Evolutionary conservation across 371 early-diverging fungal genomes (phyloP).

Genomic region (Mortierella sp.): DNA sequence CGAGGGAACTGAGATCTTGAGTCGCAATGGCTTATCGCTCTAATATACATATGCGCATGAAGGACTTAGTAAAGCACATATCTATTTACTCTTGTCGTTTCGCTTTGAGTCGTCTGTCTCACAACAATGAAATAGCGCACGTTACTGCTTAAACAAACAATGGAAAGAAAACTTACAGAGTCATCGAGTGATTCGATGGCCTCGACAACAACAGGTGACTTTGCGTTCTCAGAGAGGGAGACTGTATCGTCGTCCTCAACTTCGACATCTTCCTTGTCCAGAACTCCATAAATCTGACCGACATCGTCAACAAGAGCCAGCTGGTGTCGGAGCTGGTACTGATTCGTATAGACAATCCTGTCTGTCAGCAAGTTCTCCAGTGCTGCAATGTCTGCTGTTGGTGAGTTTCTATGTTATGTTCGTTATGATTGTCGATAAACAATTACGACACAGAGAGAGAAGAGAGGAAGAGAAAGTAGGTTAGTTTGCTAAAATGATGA

Average conservation of each 20-base stretch:
- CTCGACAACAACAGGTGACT: constrained; percentile 47
- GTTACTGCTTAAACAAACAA: not conserved
- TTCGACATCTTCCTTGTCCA: constrained; percentile 45
- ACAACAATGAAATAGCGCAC: not conserved
- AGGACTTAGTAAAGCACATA: not conserved
- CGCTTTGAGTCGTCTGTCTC: not conserved
- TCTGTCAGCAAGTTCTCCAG: constrained; percentile 48
- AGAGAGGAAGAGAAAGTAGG: not conserved
- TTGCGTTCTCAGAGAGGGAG: constrained; percentile 42
- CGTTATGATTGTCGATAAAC: not conserved
- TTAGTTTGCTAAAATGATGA: not conserved
- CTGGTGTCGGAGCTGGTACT: constrained; percentile 41
- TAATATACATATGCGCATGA: not conserved
- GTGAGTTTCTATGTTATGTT: constrained; percentile 19
- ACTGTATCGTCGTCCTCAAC: constrained; percentile 48
- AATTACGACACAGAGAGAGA: not conserved
- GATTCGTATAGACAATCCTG: constrained; percentile 53
- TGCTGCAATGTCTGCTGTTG: constrained; percentile 16
- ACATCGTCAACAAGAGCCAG: constrained; percentile 55
- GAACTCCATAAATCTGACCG: constrained; percentile 44
- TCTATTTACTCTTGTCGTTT: not conserved
- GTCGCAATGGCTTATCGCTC: constrained; percentile 36
- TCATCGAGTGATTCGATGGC: constrained; percentile 38
- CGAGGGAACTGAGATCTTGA: constrained; percentile 48
- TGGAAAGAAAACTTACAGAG: constrained; percentile 15